These are phyloP conservation scores for Beauveria asiatica DNA, from an alignment of 2,329 filamentous ascomycete species.

Conservation along the genomic window DNA sequence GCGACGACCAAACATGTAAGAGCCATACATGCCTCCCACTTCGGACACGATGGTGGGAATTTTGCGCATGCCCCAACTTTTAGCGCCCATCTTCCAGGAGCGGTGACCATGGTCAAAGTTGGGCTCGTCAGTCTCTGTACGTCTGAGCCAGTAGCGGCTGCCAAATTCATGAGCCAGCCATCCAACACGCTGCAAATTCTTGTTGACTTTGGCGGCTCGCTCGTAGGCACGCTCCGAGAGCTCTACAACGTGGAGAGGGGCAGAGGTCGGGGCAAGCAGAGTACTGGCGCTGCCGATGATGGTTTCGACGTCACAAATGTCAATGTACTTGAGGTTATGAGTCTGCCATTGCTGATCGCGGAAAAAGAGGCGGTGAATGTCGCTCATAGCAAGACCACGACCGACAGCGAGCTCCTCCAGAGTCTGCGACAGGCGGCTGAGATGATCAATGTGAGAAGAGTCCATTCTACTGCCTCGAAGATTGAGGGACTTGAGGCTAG, in stretches of 20 bases:
- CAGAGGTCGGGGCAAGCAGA: constrained; percentile 50
- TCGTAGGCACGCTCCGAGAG: constrained; percentile 60
- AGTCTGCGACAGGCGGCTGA: constrained; percentile 56
- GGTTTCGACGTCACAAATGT: constrained; percentile 55
- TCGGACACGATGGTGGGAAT: constrained; percentile 86
- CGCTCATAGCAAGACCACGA: constrained; percentile 54
- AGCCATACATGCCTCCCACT: constrained; percentile 88
- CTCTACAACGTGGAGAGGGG: constrained; percentile 69
- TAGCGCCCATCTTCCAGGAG: constrained; percentile 77
- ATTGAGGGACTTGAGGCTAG: constrained; percentile 62
- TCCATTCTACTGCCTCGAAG: constrained; percentile 67
- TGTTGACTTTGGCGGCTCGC: constrained; percentile 53
- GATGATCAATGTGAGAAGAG: constrained; percentile 51
- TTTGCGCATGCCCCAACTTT: constrained; percentile 81
- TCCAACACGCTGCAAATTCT: constrained; percentile 51
- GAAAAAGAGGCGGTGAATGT: constrained; percentile 58
- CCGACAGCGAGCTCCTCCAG: constrained; percentile 71
- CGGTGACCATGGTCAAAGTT: constrained; percentile 41
- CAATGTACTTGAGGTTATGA: constrained; percentile 63
- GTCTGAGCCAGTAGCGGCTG: constrained; percentile 58
- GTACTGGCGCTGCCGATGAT: constrained; percentile 52
- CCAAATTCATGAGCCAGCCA: constrained; percentile 67
- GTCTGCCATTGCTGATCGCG: constrained; percentile 37
- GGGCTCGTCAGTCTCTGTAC: constrained; percentile 32
- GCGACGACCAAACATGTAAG: constrained; percentile 54